Conservation (phyloP, 305 asterid genomes). For the Withania somnifera region DNA sequence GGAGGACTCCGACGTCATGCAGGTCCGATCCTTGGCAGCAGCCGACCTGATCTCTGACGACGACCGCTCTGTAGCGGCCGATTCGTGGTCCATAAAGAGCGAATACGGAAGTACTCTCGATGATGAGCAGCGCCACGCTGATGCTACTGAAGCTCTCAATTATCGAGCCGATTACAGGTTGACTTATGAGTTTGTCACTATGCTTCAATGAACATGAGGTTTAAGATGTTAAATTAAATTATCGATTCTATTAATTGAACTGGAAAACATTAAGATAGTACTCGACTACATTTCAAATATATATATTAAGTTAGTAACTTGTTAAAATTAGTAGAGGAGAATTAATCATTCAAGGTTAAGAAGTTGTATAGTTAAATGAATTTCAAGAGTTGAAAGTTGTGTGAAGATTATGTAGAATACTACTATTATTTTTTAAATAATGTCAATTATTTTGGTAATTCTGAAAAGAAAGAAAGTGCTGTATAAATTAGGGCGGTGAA, state of each 20-base stretch:
- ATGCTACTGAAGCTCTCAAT: slow-evolving; percentile 88
- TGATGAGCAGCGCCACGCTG: slow-evolving; percentile 97
- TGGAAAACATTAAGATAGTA: not conserved
- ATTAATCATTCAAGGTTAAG: not conserved
- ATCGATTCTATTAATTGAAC: not conserved
- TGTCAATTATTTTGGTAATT: not conserved
- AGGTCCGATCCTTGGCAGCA: slow-evolving; percentile 32
- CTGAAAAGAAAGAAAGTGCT: not conserved
- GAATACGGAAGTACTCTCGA: slow-evolving; percentile 97
- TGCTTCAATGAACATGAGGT: not conserved
- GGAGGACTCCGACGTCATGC: slow-evolving; percentile 73
- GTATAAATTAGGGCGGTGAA: not conserved
- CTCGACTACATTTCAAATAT: too few relatives aligned
- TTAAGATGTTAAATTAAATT: not conserved
- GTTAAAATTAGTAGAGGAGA: not conserved
- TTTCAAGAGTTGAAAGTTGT: not conserved
- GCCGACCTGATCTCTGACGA: slow-evolving; percentile 90
- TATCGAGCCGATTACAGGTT: slow-evolving; percentile 87
- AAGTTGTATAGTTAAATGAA: not conserved
- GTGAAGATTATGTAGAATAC: not conserved
- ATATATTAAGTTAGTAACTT: not conserved
- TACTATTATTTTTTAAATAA: not conserved
- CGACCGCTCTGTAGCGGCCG: slow-evolving; percentile 96
- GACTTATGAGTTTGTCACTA: not conserved
- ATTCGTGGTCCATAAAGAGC: slow-evolving; percentile 98